Conservation (phyloP, 2,329 filamentous ascomycete genomes). For the Phoma sp. region DNA sequence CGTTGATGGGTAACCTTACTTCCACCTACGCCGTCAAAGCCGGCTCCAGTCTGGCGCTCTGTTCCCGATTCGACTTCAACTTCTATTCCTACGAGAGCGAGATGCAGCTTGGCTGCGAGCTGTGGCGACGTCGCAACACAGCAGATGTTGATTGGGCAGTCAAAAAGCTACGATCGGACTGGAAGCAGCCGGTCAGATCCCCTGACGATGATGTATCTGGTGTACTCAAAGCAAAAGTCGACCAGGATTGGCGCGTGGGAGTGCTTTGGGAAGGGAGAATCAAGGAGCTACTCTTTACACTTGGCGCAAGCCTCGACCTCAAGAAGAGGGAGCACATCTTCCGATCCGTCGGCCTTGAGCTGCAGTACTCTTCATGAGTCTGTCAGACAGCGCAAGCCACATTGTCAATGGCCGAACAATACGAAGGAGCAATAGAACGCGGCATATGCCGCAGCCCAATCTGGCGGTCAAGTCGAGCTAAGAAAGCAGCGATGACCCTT, state of each 20-base stretch:
- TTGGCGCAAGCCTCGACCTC: conserved; percentile 85
- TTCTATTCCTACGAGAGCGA: conserved; percentile 98
- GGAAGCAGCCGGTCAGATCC: conserved; percentile 40
- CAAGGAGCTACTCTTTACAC: conserved; percentile 89
- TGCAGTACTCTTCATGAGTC: conserved; percentile 79
- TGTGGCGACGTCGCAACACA: conserved; percentile 72
- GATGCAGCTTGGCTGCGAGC: conserved; percentile 87
- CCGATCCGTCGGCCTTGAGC: conserved; percentile 75
- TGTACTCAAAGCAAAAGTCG: conserved; percentile 86
- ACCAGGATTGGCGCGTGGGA: conserved; percentile 85
- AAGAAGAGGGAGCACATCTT: conserved; percentile 77
- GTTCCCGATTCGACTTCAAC: conserved; percentile 94
- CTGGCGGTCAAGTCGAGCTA: conserved; percentile 15
- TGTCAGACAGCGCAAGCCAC: conserved; percentile 5
- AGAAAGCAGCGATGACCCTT: conserved; percentile 11
- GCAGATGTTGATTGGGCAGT: conserved; percentile 53
- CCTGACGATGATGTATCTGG: conserved; percentile 74
- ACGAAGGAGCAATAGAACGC: conserved; percentile 9
- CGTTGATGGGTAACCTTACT: conserved; percentile 90
- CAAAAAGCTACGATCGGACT: conserved; percentile 51
- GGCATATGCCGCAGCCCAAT: conserved; percentile 6
- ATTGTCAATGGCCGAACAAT: conserved; percentile 1
- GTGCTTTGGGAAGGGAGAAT: conserved; percentile 91
- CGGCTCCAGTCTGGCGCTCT: conserved; percentile 80
- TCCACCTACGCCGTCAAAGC: conserved; percentile 92